Conservation (phyloP, 352 stramenopile species). For the Paralagenidium karlingii region DNA sequence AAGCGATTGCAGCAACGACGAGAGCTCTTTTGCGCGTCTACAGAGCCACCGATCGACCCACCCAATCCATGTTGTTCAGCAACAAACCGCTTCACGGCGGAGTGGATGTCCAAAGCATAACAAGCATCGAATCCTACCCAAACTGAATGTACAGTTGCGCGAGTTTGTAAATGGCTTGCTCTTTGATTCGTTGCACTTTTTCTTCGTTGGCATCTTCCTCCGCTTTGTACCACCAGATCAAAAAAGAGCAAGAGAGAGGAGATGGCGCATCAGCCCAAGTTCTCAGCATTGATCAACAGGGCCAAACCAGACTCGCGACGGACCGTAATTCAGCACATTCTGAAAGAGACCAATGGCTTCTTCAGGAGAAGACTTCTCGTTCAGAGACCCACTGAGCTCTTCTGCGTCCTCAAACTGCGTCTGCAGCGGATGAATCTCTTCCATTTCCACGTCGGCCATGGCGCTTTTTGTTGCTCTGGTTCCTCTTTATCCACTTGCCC, state of each 20-base stretch:
- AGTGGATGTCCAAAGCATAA: not conserved
- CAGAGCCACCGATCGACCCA: slow-evolving; percentile 10
- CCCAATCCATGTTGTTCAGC: slow-evolving; percentile 7
- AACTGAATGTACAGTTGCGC: slow-evolving; percentile 86
- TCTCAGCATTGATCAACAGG: no score
- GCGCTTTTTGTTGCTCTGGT: slow-evolving; percentile 7
- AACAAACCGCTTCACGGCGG: not conserved
- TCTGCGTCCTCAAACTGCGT: slow-evolving; percentile 60
- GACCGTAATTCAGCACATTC: slow-evolving; percentile 61
- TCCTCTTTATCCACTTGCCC: no score
- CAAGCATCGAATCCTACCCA: slow-evolving; percentile 21
- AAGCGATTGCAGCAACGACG: slow-evolving; percentile 75
- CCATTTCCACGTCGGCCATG: slow-evolving; percentile 62
- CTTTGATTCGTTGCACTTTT: slow-evolving; percentile 86
- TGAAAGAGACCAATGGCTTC: slow-evolving; percentile 47
- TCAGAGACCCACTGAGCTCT: slow-evolving; percentile 26
- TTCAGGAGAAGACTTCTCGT: slow-evolving; percentile 19
- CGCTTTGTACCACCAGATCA: not conserved
- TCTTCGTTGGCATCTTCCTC: slow-evolving; percentile 40
- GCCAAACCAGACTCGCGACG: no score
- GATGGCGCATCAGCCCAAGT: no score
- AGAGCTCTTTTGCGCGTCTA: slow-evolving; percentile 77
- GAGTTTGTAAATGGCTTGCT: slow-evolving; percentile 94
- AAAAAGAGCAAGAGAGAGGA: slow-evolving; percentile 1
- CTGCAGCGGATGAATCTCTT: slow-evolving; percentile 62